These are phyloP conservation scores for Schoenoplectus triqueter DNA, from an alignment of 202 grass and related monocot species.

Conservation along the genomic window DNA sequence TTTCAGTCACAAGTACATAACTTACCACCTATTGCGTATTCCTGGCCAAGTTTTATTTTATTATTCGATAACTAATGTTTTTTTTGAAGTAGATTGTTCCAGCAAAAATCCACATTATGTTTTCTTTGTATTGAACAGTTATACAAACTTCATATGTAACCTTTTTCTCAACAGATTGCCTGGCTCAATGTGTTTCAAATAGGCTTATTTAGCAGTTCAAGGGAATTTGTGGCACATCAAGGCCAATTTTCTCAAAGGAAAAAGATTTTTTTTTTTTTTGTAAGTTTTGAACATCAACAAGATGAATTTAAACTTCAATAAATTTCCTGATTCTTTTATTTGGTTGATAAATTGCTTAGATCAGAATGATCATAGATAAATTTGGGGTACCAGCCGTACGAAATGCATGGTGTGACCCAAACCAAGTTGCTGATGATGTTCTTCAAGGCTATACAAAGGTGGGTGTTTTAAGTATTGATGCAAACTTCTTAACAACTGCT, in stretches of 20 bases:
- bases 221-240: background rate
- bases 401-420: conserved; percentile 84
- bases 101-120: background rate
- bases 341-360: conserved; percentile 39
- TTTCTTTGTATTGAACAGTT: background rate
- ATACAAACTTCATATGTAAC: background rate
- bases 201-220: background rate
- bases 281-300: background rate
- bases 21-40: background rate
- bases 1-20: background rate
- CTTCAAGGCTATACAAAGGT: conserved; percentile 94
- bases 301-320: background rate
- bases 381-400: conserved; percentile 64
- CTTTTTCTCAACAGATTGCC: background rate
- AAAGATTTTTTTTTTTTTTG: background rate
- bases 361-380: conserved; percentile 87
- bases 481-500: background rate
- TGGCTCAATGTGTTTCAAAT: background rate
- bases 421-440: conserved; percentile 79
- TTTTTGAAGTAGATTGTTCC: background rate
- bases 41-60: background rate
- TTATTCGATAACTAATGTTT: background rate
- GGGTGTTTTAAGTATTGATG: conserved; percentile 16
- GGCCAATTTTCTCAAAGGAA: background rate
- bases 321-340: conserved; percentile 40